Evolutionary conservation across 768 basidiomycete genomes (phyloP).

Genomic region (Termitomyces sp.): DNA sequence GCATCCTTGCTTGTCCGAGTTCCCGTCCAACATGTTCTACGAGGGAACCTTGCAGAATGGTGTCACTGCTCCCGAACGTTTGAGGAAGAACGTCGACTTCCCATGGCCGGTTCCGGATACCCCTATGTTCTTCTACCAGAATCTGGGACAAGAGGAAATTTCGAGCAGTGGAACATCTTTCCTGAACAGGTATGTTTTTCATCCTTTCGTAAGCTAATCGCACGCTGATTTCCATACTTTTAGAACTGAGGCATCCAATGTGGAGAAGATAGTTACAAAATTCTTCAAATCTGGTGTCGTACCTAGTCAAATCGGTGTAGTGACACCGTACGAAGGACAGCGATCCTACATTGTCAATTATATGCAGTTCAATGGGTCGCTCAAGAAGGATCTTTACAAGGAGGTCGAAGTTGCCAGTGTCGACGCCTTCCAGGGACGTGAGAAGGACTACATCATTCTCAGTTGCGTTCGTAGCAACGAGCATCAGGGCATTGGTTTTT

Average conservation of each 20-base stretch:
- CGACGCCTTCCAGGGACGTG: conserved; percentile 98
- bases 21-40: conserved; percentile 99
- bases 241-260: conserved; percentile 97
- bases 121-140: conserved; percentile 99
- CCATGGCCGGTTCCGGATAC: conserved; percentile 97
- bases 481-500: conserved; percentile 98
- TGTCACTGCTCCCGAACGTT: conserved; percentile 94
- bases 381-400: conserved; percentile 99
- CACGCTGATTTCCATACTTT: neutral
- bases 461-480: conserved; percentile 98
- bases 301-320: conserved; percentile 93
- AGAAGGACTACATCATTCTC: conserved; percentile 99
- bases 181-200: conserved; percentile 73
- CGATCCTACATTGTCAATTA: conserved; percentile 98
- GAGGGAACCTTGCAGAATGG: conserved; percentile 98
- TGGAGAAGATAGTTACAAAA: conserved; percentile 99
- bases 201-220: neutral
- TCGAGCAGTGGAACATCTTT: conserved; percentile 98
- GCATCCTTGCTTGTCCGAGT: conserved; percentile 99
- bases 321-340: conserved; percentile 98
- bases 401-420: conserved; percentile 99
- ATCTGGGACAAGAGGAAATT: conserved; percentile 97
- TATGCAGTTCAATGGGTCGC: conserved; percentile 99
- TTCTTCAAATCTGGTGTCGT: conserved; percentile 99
- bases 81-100: conserved; percentile 98